These are phyloP conservation scores for Pseudonitzschia multistriata DNA, from an alignment of 108 stramenopile species.

Conservation along the genomic window DNA sequence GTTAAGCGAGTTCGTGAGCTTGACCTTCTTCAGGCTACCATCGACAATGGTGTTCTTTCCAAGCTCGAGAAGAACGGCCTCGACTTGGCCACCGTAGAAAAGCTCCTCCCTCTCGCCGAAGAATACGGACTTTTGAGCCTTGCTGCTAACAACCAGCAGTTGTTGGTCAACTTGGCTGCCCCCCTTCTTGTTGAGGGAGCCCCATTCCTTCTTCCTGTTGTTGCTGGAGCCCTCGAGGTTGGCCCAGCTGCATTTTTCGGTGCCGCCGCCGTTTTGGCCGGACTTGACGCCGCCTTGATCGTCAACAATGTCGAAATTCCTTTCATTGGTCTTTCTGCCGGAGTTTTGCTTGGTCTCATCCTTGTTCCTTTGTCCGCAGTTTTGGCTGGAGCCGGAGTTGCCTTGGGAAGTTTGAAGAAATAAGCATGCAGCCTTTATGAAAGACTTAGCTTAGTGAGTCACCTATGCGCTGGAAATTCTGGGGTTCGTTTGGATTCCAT, in stretches of 20 bases:
- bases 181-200: constrained; percentile 79
- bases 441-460: not conserved
- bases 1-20: constrained; percentile 81
- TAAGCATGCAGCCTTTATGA: not conserved
- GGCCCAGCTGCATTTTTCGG: constrained; percentile 75
- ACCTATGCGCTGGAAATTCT: constrained; percentile 5
- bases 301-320: constrained; percentile 69
- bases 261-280: constrained; percentile 52
- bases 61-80: constrained; percentile 79
- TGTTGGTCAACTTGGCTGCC: constrained; percentile 76
- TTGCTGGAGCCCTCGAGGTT: constrained; percentile 71
- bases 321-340: constrained; percentile 73
- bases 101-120: constrained; percentile 71
- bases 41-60: constrained; percentile 76
- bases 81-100: constrained; percentile 69
- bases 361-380: constrained; percentile 67
- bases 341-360: constrained; percentile 56
- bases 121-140: constrained; percentile 62
- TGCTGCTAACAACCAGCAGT: constrained; percentile 86
- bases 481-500: not conserved
- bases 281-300: constrained; percentile 55
- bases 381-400: constrained; percentile 59
- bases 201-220: constrained; percentile 70
- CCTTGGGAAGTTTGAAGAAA: constrained; percentile 71
- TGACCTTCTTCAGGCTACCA: constrained; percentile 75